Evolutionary conservation across 2,329 filamentous ascomycete genomes (phyloP), one percentile per base, ranked within the genome.

Genomic region (Ophiostoma triangulosporum): DNA sequence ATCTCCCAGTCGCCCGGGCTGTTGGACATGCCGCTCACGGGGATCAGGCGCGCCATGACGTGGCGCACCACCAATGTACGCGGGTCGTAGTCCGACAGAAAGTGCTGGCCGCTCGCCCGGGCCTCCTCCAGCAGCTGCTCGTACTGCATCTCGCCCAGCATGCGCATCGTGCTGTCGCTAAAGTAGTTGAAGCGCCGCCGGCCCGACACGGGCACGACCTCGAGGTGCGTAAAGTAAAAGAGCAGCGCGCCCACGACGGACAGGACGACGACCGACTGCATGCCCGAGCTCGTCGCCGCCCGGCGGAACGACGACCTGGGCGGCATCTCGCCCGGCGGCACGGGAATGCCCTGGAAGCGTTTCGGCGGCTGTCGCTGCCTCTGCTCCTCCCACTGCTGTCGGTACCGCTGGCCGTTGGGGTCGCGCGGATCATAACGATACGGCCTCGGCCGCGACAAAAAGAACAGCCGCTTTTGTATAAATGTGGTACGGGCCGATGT

Each of bases 181-280:
- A 81, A 76, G 63, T 80, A 78, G 65, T 89, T 90, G 75, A 91
- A 91, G 33, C 86, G 76, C 61, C 73, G 73, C 8, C 87, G 77
- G 0, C 84, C 83, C 5, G 81, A 84, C 6, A 88, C 76, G 2
- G 86, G 85, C 14, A 90, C 85, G 31, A 76, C 77, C 65, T 91
- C 83, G 40, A 86, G 70, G 63, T 89, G 84, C 63, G 69, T 73
- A 53, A 81, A 70, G 69, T 88, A 89, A 64, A 88, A 81, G 8
- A 64, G 63, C 1, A 72, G 61, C 4, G 74, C 77, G 43, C 67
- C 70, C n/a, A 66, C 61, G 15, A 70, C 64, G 27, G 70, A 69
- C 14, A 69, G 56, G 1, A 69, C 58, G 15, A 73, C 63, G 14
- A 77, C 65, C 27, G 68, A 61, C 53, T 68, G 65, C 45, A 70